These are phyloP conservation scores for Wickerhamiella australiensis DNA, from an alignment of 805 yeast species.

Conservation along the genomic window DNA sequence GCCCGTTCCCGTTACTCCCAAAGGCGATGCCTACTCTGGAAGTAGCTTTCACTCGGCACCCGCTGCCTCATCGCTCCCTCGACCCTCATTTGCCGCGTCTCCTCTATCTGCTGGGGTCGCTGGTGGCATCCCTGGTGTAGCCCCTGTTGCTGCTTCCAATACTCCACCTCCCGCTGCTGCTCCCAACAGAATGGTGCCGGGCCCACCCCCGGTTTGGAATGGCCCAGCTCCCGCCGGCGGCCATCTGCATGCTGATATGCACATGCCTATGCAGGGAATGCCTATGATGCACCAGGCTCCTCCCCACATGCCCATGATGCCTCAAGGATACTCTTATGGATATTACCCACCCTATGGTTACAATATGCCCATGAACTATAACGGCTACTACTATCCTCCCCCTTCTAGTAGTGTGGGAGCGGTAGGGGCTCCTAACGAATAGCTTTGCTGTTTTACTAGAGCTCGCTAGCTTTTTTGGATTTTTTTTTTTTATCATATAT, in stretches of 20 bases:
- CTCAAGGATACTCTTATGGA: not conserved
- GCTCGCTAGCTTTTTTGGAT: not conserved
- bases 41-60: slow-evolving; percentile 23
- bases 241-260: not conserved
- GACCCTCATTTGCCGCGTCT: slow-evolving; percentile 21
- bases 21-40: slow-evolving; percentile 13
- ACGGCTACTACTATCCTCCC: not conserved
- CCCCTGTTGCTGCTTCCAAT: no score
- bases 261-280: not conserved
- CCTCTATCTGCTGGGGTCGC: not conserved
- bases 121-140: not conserved
- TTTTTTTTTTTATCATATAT: not conserved
- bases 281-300: not conserved
- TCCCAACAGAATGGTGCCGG: not conserved
- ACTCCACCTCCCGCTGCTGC: not conserved
- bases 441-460: not conserved
- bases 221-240: not conserved
- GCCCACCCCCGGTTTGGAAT: not conserved
- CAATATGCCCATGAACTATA: not conserved
- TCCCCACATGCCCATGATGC: not conserved
- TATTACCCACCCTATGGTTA: not conserved
- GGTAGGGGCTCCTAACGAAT: not conserved
- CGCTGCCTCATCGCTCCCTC: slow-evolving; percentile 21
- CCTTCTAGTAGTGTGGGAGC: not conserved
- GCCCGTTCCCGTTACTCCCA: slow-evolving; percentile 3